A percentile compares a stretch with the other conserved stretches of the same genome.
These are phyloP conservation scores for Fusarium irregulare DNA, from an alignment of 2,329 filamentous ascomycete genomes.

Conservation along the genomic window DNA sequence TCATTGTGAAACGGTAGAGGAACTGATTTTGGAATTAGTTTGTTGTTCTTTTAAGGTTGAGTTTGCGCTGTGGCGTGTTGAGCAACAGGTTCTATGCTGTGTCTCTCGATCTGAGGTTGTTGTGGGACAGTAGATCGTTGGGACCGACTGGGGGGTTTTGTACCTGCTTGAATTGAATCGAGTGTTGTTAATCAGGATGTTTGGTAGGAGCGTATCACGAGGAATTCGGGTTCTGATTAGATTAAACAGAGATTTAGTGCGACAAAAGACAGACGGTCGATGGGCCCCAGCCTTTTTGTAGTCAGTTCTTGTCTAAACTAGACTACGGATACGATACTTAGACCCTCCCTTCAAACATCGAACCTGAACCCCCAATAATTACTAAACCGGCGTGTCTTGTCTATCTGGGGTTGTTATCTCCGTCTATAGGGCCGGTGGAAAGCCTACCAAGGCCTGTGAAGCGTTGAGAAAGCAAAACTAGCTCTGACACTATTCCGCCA, in stretches of 20 bases:
- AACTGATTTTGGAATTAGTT: not conserved
- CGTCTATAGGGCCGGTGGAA: constrained; percentile 18
- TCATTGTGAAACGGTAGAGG: constrained; percentile 49
- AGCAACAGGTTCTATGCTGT: constrained; percentile 5
- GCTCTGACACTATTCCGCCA: constrained; percentile 9
- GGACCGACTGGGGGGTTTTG: not conserved
- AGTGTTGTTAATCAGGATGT: not conserved
- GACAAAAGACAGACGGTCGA: not conserved
- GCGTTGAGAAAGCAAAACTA: constrained; percentile 2
- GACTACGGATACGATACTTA: not conserved
- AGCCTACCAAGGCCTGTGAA: not conserved
- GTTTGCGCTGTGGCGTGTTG: not conserved
- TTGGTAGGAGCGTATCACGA: not conserved
- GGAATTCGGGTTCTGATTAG: not conserved
- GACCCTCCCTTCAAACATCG: not conserved
- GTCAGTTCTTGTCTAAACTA: not conserved
- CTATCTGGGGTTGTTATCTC: constrained; percentile 35
- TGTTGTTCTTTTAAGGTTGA: not conserved
- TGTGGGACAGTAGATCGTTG: constrained; percentile 14
- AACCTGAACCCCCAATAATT: not conserved
- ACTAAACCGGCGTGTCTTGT: constrained; percentile 19
- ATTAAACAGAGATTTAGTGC: constrained; percentile 9
- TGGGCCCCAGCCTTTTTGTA: constrained; percentile 8
- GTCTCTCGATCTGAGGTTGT: constrained; percentile 1
- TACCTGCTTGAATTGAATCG: constrained; percentile 4